Evolutionary conservation across 768 basidiomycete genomes (phyloP).

Genomic region (Crepidotus variabilis): DNA sequence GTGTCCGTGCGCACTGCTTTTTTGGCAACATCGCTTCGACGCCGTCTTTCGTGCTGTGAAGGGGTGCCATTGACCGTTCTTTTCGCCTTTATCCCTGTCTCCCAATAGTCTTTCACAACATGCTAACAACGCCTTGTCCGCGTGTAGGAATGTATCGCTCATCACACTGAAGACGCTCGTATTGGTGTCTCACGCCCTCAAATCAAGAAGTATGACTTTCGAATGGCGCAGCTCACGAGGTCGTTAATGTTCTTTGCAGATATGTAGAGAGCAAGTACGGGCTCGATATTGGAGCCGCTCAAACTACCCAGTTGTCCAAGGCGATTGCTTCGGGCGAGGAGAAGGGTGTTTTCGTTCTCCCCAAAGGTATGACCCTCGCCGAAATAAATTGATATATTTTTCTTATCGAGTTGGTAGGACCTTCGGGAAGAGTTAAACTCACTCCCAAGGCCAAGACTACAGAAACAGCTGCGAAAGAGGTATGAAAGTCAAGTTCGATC

Average conservation of each 20-base stretch:
- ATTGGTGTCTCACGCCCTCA: conserved; percentile 83
- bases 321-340: conserved; percentile 82
- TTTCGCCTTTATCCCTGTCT: not conserved
- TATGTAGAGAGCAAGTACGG: conserved; percentile 83
- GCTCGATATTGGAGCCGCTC: conserved; percentile 74
- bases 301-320: conserved; percentile 72
- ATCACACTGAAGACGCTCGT: conserved; percentile 72
- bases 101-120: not conserved
- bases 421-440: conserved; percentile 74
- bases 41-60: not conserved
- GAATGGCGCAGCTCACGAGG: not conserved
- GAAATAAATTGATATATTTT: conserved; percentile 1
- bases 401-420: conserved; percentile 31
- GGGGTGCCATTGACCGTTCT: conserved; percentile 2
- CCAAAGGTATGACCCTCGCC: conserved; percentile 61
- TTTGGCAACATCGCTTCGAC: not conserved
- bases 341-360: conserved; percentile 79
- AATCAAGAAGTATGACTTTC: conserved; percentile 78
- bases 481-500: conserved; percentile 17
- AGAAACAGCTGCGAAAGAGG: conserved; percentile 37
- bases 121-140: conserved; percentile 7
- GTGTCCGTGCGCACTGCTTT: conserved; percentile 12
- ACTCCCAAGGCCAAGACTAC: conserved; percentile 45
- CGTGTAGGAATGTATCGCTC: conserved; percentile 78
- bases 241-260: conserved; percentile 36